These are phyloP conservation scores for Rhodotorula kratochvilovae DNA, from an alignment of 768 basidiomycete genomes.

Conservation along the genomic window DNA sequence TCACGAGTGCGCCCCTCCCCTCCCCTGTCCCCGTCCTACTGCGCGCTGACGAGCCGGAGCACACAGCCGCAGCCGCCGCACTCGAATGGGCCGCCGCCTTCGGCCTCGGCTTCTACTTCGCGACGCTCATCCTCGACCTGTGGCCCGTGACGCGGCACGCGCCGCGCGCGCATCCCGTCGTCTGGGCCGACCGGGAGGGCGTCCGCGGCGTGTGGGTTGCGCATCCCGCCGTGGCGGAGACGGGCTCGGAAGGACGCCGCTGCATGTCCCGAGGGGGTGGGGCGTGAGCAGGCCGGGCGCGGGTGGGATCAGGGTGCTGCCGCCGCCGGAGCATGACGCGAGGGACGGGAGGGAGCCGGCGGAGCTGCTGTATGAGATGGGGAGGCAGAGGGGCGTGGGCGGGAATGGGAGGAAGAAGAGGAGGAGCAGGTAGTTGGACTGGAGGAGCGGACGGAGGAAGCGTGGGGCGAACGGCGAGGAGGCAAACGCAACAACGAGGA, in stretches of 20 bases:
- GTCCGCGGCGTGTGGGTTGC: not conserved
- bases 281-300: too few species aligned
- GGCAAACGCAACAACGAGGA: too few species aligned
- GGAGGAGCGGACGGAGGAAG: too few species aligned
- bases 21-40: not conserved
- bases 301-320: not conserved
- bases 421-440: too few species aligned
- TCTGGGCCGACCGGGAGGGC: conserved; percentile 1
- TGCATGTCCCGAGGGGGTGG: not conserved
- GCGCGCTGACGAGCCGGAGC: too few species aligned
- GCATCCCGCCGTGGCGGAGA: not conserved
- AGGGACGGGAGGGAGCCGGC: too few species aligned
- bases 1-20: conserved; percentile 5
- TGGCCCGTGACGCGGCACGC: conserved; percentile 22
- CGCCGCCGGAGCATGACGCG: too few species aligned
- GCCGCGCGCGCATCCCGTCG: not conserved
- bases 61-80: conserved; percentile 25
- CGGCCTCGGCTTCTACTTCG: conserved; percentile 5
- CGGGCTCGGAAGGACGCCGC: not conserved
- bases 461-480: too few species aligned
- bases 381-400: too few species aligned
- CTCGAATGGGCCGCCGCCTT: conserved; percentile 23
- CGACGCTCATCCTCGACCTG: conserved; percentile 29
- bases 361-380: not conserved
- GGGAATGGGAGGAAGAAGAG: too few species aligned